These are phyloP conservation scores for Epichloe sylvatica DNA, from an alignment of 2,329 filamentous ascomycete genomes.

Conservation along the genomic window DNA sequence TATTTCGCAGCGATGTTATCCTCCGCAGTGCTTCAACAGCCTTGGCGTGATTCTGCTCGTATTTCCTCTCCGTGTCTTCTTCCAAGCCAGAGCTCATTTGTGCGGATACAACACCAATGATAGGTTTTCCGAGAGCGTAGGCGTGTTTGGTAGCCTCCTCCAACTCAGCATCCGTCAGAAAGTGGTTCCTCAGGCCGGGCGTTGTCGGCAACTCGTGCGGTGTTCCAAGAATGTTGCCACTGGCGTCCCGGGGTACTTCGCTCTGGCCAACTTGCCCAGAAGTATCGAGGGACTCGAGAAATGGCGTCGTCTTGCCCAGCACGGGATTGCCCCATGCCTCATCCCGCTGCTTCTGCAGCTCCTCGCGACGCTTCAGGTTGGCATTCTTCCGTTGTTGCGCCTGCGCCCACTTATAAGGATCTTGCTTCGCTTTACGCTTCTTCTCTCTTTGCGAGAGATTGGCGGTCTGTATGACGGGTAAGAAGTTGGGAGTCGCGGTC, in stretches of 20 bases:
- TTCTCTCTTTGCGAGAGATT: slow-evolving; percentile 48
- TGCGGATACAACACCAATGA: slow-evolving; percentile 22
- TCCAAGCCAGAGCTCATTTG: slow-evolving; percentile 28
- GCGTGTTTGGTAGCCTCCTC: slow-evolving; percentile 52
- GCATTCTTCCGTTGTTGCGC: slow-evolving; percentile 71
- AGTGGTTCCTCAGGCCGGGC: slow-evolving; percentile 56
- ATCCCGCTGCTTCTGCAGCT: slow-evolving; percentile 51
- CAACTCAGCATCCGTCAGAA: slow-evolving; percentile 54
- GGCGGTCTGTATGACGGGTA: slow-evolving; percentile 51
- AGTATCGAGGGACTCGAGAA: slow-evolving; percentile 67
- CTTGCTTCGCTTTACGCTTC: slow-evolving; percentile 52
- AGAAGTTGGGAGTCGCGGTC: slow-evolving; percentile 32
- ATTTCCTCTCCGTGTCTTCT: slow-evolving; percentile 24
- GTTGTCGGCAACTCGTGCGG: slow-evolving; percentile 32
- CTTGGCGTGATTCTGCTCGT: slow-evolving; percentile 45
- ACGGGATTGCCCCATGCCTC: slow-evolving; percentile 62
- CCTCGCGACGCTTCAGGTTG: slow-evolving; percentile 61
- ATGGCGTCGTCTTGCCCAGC: slow-evolving; percentile 64
- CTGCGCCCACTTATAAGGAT: slow-evolving; percentile 73
- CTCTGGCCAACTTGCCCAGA: slow-evolving; percentile 34
- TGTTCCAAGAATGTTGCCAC: slow-evolving; percentile 27
- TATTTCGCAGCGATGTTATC: slow-evolving; percentile 66
- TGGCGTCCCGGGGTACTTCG: slow-evolving; percentile 22
- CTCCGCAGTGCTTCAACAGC: slow-evolving; percentile 64
- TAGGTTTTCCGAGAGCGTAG: slow-evolving; percentile 50